These are phyloP conservation scores for Leishmania turanica DNA, from an alignment of 208 protist species.

Conservation along the genomic window DNA sequence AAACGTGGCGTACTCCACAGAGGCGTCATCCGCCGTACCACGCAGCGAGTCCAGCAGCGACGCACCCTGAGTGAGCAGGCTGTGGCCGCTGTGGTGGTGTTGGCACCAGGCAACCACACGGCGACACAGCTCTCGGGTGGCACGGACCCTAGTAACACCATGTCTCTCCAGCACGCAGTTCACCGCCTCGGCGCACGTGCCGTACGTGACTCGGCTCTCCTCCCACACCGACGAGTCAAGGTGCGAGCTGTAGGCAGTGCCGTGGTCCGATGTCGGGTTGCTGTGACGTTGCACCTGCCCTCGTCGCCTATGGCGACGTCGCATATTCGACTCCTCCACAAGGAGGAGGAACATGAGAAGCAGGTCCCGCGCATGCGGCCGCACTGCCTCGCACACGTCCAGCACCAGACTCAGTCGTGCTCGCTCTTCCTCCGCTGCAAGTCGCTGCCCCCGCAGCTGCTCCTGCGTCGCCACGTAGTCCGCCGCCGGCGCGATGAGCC, in stretches of 20 bases:
- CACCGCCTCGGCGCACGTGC: conserved; percentile 55
- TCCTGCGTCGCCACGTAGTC: conserved; percentile 17
- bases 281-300: neutral
- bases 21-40: conserved; percentile 8
- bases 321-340: conserved; percentile 33
- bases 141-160: conserved; percentile 31
- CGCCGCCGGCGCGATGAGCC: neutral
- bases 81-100: neutral
- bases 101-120: conserved; percentile 26
- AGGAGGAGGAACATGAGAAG: conserved; percentile 50
- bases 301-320: neutral
- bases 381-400: conserved; percentile 52
- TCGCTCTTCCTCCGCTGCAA: conserved; percentile 28
- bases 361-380: conserved; percentile 52
- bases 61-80: neutral
- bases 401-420: conserved; percentile 30
- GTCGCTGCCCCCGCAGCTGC: conserved; percentile 14
- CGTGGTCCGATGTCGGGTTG: neutral
- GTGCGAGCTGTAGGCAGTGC: neutral
- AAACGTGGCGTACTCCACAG: conserved; percentile 39
- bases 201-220: conserved; percentile 31
- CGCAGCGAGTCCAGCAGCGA: neutral
- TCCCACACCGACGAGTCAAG: conserved; percentile 1
- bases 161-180: conserved; percentile 65
- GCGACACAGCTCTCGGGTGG: conserved; percentile 39